phyloP scores from a whole-genome alignment of 2,329 filamentous ascomycete genomes.

The Parastagonospora nodorum region DNA sequence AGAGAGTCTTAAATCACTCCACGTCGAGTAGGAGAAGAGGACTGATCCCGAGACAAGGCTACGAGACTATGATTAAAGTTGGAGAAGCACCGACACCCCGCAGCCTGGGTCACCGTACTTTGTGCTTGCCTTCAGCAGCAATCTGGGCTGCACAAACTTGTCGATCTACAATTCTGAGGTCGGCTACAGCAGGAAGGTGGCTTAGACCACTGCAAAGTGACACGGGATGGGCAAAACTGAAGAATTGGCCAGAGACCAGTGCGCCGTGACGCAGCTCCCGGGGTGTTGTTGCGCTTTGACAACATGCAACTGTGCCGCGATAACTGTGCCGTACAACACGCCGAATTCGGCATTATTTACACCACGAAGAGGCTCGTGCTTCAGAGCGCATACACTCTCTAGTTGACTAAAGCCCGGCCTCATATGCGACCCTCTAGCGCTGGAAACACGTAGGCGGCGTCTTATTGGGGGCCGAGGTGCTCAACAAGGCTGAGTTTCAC shows the following conservation, averaged over 20 bases:
- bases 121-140: not conserved
- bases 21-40: too few relatives aligned
- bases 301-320: conserved; percentile 2
- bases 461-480: conserved; percentile 9
- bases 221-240: not conserved
- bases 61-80: not conserved
- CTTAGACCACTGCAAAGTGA: not conserved
- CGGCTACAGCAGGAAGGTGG: not conserved
- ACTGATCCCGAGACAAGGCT: not conserved
- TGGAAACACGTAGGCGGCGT: conserved; percentile 1
- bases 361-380: not conserved
- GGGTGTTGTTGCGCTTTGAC: not conserved
- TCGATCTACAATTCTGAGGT: not conserved
- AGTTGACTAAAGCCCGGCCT: conserved; percentile 2
- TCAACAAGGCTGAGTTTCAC: conserved; percentile 1
- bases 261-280: not conserved
- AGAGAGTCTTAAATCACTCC: too few relatives aligned
- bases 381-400: conserved; percentile 5
- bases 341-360: conserved; percentile 5
- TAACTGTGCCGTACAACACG: not conserved
- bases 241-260: not conserved
- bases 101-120: not conserved
- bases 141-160: too few relatives aligned
- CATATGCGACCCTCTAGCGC: not conserved
- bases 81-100: not conserved